Evolutionary conservation across 805 yeast genomes (phyloP).

Genomic region (Jamesozyma spencerorum): DNA sequence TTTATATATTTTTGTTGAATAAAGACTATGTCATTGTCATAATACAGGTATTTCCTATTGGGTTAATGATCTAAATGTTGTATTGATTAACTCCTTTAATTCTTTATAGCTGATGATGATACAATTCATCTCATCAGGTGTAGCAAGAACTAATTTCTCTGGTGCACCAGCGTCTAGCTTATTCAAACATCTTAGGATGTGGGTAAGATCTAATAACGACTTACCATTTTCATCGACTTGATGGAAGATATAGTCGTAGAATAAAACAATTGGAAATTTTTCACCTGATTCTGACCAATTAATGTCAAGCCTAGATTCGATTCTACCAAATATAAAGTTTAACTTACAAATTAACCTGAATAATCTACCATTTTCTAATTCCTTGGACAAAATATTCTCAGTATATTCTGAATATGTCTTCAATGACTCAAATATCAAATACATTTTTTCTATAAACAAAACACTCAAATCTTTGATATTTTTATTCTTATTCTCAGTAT

Average conservation of each 20-base stretch:
- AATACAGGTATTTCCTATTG: conserved; percentile 8
- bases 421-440: conserved; percentile 31
- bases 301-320: conserved; percentile 48
- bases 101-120: conserved; percentile 80
- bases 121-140: conserved; percentile 79
- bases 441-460: conserved; percentile 37
- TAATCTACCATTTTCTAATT: conserved; percentile 80
- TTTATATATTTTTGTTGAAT: not conserved
- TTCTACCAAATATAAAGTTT: conserved; percentile 66
- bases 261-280: conserved; percentile 60
- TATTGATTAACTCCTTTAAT: conserved; percentile 59
- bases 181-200: conserved; percentile 69
- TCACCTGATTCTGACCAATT: conserved; percentile 72
- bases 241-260: conserved; percentile 78
- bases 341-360: conserved; percentile 76
- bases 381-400: conserved; percentile 55
- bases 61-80: conserved; percentile 43
- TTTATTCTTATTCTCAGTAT: conserved; percentile 18
- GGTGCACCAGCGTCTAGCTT: conserved; percentile 88
- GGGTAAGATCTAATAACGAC: conserved; percentile 73
- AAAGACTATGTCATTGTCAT: not conserved
- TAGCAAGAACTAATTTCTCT: conserved; percentile 70
- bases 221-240: conserved; percentile 70
- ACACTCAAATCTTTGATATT: conserved; percentile 30
- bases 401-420: conserved; percentile 48